Conservation (phyloP, 2,329 filamentous ascomycete species). For the Fusarium coffeatum region DNA sequence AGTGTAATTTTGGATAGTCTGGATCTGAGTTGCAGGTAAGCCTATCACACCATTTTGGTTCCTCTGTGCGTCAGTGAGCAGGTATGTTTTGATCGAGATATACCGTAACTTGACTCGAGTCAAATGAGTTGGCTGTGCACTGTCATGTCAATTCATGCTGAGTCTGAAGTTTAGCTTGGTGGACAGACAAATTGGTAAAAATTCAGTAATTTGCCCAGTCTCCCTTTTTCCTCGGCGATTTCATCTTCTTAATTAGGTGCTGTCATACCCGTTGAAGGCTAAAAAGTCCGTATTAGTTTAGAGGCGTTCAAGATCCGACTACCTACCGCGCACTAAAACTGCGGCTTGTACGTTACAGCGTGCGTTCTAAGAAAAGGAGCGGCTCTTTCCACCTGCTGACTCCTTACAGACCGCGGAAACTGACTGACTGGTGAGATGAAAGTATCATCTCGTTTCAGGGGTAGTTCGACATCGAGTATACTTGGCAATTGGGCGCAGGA, state of each 20-base stretch:
- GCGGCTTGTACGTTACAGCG: slow-evolving; percentile 25
- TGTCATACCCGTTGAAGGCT: slow-evolving; percentile 1
- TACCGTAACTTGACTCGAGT: slow-evolving; percentile 4
- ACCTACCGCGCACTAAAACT: slow-evolving; percentile 6
- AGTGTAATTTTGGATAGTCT: slow-evolving; percentile 3
- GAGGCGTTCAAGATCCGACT: neutral
- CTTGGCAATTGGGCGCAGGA: slow-evolving; percentile 4
- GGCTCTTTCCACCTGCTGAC: slow-evolving; percentile 15
- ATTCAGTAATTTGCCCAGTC: neutral
- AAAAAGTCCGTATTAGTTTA: neutral
- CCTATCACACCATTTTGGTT: slow-evolving; percentile 28
- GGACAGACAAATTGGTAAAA: neutral
- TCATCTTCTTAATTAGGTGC: neutral
- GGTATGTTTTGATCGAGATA: slow-evolving; percentile 2
- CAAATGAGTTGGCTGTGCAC: neutral
- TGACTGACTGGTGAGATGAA: slow-evolving; percentile 22
- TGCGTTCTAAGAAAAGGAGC: slow-evolving; percentile 16
- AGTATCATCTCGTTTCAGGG: slow-evolving; percentile 26
- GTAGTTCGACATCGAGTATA: slow-evolving; percentile 24
- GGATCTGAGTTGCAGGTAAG: slow-evolving; percentile 7
- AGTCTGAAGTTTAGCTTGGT: neutral
- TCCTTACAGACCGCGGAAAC: slow-evolving; percentile 12
- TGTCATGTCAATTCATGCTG: neutral
- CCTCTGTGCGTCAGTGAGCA: neutral
- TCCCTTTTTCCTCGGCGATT: slow-evolving; percentile 24